Conservation (phyloP, 495 filamentous ascomycete species). For the Aspergillus funiculosus region DNA sequence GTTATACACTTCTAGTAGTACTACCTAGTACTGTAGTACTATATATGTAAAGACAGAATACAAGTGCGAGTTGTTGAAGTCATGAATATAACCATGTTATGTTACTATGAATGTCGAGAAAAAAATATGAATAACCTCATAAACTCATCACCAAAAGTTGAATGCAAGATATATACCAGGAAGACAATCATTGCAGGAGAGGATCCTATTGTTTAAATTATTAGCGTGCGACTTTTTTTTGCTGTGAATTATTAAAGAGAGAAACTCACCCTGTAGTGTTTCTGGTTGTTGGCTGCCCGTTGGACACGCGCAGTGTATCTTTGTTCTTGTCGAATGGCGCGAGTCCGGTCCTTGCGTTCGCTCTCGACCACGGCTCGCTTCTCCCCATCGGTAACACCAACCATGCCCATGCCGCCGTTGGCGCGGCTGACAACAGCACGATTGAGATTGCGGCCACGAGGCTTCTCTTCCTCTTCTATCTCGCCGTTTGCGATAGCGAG, state of each 20-base stretch:
- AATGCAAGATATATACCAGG: conserved; percentile 1
- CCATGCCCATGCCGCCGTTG: conserved; percentile 69
- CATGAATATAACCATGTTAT: too few relatives aligned
- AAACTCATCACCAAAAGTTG: conserved; percentile 4
- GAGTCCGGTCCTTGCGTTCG: conserved; percentile 62
- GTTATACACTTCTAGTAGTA: too few relatives aligned
- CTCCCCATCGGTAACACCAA: conserved; percentile 64
- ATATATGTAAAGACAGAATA: not conserved
- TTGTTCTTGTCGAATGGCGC: conserved; percentile 53
- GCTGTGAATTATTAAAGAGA: not conserved
- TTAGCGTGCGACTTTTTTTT: too few relatives aligned
- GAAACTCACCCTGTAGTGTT: conserved; percentile 64
- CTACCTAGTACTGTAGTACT: too few relatives aligned
- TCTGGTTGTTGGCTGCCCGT: conserved; percentile 61
- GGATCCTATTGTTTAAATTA: conserved; percentile 29
- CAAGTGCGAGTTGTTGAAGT: too few relatives aligned
- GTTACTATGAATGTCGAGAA: too few relatives aligned
- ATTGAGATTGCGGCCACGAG: conserved; percentile 42
- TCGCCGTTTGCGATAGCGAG: conserved; percentile 45
- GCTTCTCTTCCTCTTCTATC: conserved; percentile 38
- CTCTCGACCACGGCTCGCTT: conserved; percentile 55
- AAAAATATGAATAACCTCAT: conserved; percentile 3
- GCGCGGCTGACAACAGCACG: conserved; percentile 59
- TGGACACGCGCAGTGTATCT: conserved; percentile 59
- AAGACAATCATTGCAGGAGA: conserved; percentile 38